A percentile compares a stretch with the other conserved stretches of the same genome.
Evolutionary conservation across 1,284 basidiomycete genomes (phyloP).

Genomic region (Puccinia triticina): DNA sequence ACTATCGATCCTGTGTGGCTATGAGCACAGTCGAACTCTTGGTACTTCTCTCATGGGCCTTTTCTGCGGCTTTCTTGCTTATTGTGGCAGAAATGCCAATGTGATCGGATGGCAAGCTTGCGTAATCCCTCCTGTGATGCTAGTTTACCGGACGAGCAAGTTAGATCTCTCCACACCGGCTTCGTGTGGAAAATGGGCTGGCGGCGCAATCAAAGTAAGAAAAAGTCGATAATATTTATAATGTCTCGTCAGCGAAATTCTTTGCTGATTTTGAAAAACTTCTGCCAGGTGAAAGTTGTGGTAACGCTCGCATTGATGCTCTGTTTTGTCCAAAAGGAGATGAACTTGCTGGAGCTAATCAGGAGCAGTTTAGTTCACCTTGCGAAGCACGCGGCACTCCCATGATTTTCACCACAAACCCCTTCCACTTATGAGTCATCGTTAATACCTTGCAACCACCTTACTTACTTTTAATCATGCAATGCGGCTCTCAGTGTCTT

Average conservation of each 20-base stretch:
- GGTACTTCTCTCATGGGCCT: slow-evolving; percentile 27
- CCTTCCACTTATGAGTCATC: background rate
- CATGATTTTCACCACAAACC: background rate
- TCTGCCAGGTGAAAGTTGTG: slow-evolving; percentile 18
- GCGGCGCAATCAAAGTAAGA: slow-evolving; percentile 30
- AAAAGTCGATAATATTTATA: background rate
- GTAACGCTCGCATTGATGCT: slow-evolving; percentile 20
- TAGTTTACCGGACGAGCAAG: slow-evolving; percentile 27
- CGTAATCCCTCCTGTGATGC: slow-evolving; percentile 25
- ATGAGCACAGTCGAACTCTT: slow-evolving; percentile 30
- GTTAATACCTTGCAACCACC: slow-evolving; percentile 4
- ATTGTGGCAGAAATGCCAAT: slow-evolving; percentile 5
- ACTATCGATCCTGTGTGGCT: slow-evolving; percentile 44
- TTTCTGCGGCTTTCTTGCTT: slow-evolving; percentile 35
- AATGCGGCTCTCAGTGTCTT: background rate
- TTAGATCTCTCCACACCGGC: slow-evolving; percentile 22
- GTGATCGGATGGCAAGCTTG: slow-evolving; percentile 18
- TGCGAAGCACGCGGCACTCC: background rate
- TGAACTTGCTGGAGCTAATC: background rate
- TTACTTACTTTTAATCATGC: background rate
- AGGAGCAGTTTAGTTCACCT: background rate
- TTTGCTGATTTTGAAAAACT: background rate
- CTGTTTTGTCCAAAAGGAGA: slow-evolving; percentile 24
- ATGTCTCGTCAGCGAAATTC: background rate
- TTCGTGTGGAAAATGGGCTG: slow-evolving; percentile 37